Conservation (phyloP, 805 yeast species). For the Helenozyma rhizophorensis region DNA sequence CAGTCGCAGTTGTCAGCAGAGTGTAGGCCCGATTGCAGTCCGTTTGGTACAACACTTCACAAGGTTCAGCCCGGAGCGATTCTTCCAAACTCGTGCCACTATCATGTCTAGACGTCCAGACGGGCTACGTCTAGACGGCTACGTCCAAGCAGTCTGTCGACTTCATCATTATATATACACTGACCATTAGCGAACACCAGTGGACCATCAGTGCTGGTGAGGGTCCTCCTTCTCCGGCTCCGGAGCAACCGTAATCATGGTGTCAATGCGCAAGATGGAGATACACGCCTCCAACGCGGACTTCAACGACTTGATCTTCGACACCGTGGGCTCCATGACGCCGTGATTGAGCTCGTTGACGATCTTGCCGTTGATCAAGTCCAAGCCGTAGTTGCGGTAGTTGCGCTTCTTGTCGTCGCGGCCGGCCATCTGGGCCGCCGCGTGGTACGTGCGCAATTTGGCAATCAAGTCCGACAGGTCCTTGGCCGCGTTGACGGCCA, state of each 20-base stretch:
- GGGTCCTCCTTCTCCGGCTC: conserved; percentile 91
- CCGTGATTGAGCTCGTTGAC: conserved; percentile 82
- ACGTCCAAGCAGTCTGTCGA: too few relatives aligned
- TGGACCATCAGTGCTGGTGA: conserved; percentile 63
- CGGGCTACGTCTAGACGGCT: too few relatives aligned
- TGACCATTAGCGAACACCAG: too few relatives aligned
- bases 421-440: conserved; percentile 85
- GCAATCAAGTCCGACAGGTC: conserved; percentile 94
- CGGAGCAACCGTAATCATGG: conserved; percentile 96
- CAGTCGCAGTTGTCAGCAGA: too few relatives aligned
- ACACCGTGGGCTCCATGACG: conserved; percentile 91
- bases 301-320: conserved; percentile 88
- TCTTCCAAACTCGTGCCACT: too few relatives aligned
- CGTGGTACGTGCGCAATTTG: conserved; percentile 92
- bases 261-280: conserved; percentile 94
- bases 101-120: too few relatives aligned
- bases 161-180: too few relatives aligned
- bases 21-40: too few relatives aligned
- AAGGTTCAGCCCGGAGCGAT: too few relatives aligned
- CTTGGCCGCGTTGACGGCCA: conserved; percentile 96
- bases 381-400: conserved; percentile 90
- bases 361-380: conserved; percentile 84
- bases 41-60: too few relatives aligned
- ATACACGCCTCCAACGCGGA: conserved; percentile 97
- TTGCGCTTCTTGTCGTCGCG: conserved; percentile 85